phyloP scores from a whole-genome alignment of 129 eudicot genomes.

The Saussurea involucrata region DNA sequence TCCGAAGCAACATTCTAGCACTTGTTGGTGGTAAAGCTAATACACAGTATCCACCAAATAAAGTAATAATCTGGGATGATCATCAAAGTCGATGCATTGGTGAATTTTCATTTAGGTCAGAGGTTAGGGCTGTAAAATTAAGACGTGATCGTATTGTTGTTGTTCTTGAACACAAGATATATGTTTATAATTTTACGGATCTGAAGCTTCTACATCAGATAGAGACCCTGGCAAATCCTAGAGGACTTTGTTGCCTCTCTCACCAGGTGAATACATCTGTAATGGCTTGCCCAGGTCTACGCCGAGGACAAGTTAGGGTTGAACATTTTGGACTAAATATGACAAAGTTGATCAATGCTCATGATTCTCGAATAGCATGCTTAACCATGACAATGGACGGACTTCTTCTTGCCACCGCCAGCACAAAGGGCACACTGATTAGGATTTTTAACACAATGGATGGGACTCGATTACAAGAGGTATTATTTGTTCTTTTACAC shows the following conservation, averaged over 20 bases:
- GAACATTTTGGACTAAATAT: conserved; percentile 89
- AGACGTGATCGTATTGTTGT: conserved; percentile 81
- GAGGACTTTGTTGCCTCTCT: conserved; percentile 87
- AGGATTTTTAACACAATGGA: conserved; percentile 87
- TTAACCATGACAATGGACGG: conserved; percentile 84
- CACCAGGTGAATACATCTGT: conserved; percentile 77
- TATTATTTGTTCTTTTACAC: conserved; percentile 16
- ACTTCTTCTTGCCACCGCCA: conserved; percentile 91
- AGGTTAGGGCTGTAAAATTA: conserved; percentile 83
- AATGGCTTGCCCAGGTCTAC: conserved; percentile 77
- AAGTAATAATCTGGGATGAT: conserved; percentile 94
- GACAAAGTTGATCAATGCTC: conserved; percentile 74
- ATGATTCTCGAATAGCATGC: conserved; percentile 77
- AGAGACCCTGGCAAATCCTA: conserved; percentile 76
- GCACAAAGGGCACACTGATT: conserved; percentile 80
- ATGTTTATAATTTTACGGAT: conserved; percentile 77
- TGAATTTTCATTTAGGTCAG: conserved; percentile 92
- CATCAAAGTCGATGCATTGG: conserved; percentile 86
- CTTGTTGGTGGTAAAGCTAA: conserved; percentile 80
- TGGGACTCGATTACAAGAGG: conserved; percentile 89
- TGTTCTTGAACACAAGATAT: conserved; percentile 86
- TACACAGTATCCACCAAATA: conserved; percentile 74
- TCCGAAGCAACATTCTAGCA: conserved; percentile 73
- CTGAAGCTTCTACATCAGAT: conserved; percentile 80
- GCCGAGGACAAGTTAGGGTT: conserved; percentile 73